These are phyloP conservation scores for Sisymbrium altissimum DNA, from an alignment of 345 rosid species.

Conservation along the genomic window DNA sequence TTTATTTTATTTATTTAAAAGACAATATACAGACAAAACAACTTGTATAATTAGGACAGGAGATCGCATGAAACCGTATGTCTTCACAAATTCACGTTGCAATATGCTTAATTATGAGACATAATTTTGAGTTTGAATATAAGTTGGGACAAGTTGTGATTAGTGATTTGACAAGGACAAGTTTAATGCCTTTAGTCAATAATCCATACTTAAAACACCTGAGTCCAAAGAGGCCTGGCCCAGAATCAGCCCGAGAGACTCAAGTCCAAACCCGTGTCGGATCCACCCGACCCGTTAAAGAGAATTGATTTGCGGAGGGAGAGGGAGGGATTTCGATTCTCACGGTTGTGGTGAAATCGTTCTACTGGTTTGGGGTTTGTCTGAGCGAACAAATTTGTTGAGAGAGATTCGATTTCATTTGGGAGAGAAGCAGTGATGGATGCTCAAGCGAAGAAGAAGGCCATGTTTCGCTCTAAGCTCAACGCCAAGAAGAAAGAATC, in stretches of 20 bases:
- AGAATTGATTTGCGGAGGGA: slow-evolving; percentile 4
- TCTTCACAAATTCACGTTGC: too few relatives aligned
- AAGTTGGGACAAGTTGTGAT: too few relatives aligned
- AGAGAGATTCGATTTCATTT: too few relatives aligned
- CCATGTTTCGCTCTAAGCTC: slow-evolving; percentile 77
- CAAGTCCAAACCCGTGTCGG: background rate
- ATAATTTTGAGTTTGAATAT: background rate
- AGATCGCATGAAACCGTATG: too few relatives aligned
- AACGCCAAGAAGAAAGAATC: slow-evolving; percentile 78
- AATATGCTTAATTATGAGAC: too few relatives aligned
- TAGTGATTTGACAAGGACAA: too few relatives aligned
- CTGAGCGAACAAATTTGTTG: too few relatives aligned
- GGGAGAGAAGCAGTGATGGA: slow-evolving; percentile 48
- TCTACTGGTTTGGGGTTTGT: background rate
- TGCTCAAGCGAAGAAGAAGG: slow-evolving; percentile 74
- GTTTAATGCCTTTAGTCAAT: background rate
- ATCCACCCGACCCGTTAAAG: slow-evolving; percentile 14
- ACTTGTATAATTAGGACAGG: background rate
- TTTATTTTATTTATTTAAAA: too few relatives aligned
- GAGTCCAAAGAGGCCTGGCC: slow-evolving; percentile 4
- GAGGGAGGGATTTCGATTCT: background rate
- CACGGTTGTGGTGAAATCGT: slow-evolving; percentile 6
- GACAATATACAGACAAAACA: background rate
- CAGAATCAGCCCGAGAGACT: background rate
- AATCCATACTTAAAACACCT: too few relatives aligned